Conservation (phyloP, 768 basidiomycete genomes). For the Pleurotus giganteus region DNA sequence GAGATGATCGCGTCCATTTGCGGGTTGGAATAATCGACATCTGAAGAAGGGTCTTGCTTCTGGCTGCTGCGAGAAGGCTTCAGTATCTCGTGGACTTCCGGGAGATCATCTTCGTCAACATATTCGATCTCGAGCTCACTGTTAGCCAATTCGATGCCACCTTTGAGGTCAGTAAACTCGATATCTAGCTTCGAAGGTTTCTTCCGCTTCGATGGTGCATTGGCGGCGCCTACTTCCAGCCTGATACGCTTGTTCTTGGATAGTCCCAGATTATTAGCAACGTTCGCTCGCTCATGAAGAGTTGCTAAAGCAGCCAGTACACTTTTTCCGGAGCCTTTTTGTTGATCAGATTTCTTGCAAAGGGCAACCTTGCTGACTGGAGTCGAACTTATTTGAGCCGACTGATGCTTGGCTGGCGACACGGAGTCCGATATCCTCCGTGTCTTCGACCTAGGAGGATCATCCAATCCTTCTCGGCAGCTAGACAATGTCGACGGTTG, state of each 20-base stretch:
- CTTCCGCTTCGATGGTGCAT: constrained; percentile 7
- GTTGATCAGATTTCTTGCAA: too few species aligned
- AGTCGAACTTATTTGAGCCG: constrained; percentile 6
- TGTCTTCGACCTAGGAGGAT: constrained; percentile 36
- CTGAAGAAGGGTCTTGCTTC: constrained; percentile 21
- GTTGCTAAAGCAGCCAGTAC: constrained; percentile 39
- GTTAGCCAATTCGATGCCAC: constrained; percentile 16
- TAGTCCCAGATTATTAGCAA: constrained; percentile 35
- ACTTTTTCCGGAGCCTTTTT: constrained; percentile 22
- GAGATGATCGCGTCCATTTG: constrained; percentile 44
- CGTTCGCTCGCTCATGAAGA: constrained; percentile 41
- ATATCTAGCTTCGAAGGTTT: constrained; percentile 45
- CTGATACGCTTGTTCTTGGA: constrained; percentile 44
- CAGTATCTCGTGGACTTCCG: constrained; percentile 34
- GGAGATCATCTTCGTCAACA: constrained; percentile 43
- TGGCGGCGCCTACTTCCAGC: constrained; percentile 24
- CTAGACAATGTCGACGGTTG: constrained; percentile 34
- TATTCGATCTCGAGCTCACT: constrained; percentile 21
- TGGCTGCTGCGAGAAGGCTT: constrained; percentile 7
- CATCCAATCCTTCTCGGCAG: constrained; percentile 67
- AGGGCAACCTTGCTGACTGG: too few species aligned
- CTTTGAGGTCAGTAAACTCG: constrained; percentile 43
- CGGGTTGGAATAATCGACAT: constrained; percentile 38
- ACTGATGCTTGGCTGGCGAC: background rate
- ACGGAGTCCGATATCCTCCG: constrained; percentile 7